Conservation (phyloP, 176 grass and related monocot species). For the Carex kokanica region DNA sequence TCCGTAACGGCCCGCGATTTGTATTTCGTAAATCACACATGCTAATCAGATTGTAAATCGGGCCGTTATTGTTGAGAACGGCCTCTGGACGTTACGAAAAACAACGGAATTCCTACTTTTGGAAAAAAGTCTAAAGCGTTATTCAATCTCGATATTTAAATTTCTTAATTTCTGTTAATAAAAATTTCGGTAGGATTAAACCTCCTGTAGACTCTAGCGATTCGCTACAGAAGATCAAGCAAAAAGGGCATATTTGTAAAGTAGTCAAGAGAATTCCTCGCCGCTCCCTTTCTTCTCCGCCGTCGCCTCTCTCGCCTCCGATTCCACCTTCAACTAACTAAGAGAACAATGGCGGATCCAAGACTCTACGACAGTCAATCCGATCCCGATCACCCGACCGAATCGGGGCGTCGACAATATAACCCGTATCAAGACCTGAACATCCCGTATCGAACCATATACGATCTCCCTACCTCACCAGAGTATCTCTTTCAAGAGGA, state of each 20-base stretch:
- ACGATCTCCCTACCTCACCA: slow-evolving; percentile 85
- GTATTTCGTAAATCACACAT: too few relatives aligned
- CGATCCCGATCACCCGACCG: slow-evolving; percentile 35
- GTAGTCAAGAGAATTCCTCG: slow-evolving; percentile 1
- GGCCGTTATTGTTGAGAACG: too few relatives aligned
- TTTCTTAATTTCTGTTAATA: too few relatives aligned
- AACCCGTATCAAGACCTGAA: slow-evolving; percentile 74
- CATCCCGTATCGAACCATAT: slow-evolving; percentile 57
- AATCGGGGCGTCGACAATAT: slow-evolving; percentile 47
- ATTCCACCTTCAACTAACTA: slow-evolving; percentile 23
- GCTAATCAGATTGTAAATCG: too few relatives aligned
- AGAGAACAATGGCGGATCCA: slow-evolving; percentile 55
- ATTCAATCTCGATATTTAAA: too few relatives aligned
- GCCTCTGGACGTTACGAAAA: too few relatives aligned
- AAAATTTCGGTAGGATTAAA: too few relatives aligned
- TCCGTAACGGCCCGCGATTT: too few relatives aligned
- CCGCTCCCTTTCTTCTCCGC: background rate
- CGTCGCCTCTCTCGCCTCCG: background rate
- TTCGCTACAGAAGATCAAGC: background rate
- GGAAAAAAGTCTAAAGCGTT: too few relatives aligned
- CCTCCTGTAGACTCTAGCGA: too few relatives aligned
- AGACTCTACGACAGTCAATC: slow-evolving; percentile 33
- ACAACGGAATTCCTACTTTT: too few relatives aligned
- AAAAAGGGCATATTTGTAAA: slow-evolving; percentile 14
- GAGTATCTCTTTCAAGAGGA: slow-evolving; percentile 97